Conservation (phyloP, 1,139 yeast species). For the Pichia norvegensis region DNA sequence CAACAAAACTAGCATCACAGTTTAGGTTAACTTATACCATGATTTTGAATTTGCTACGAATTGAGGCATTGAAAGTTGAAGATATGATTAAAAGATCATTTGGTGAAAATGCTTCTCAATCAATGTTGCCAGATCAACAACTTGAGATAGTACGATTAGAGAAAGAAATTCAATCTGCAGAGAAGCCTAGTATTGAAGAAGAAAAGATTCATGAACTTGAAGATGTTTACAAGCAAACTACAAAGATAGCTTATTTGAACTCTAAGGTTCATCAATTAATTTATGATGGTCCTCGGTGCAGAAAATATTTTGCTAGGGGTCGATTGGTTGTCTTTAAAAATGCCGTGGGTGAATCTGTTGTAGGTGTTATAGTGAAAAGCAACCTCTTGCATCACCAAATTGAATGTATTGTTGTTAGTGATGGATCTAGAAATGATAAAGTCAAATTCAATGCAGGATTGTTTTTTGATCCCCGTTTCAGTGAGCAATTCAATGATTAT, state of each 20-base stretch:
- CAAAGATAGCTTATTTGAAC: not conserved
- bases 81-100: constrained; percentile 96
- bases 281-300: constrained; percentile 3
- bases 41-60: constrained; percentile 85
- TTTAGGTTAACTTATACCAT: constrained; percentile 91
- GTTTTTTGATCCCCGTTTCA: constrained; percentile 22
- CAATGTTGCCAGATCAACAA: constrained; percentile 80
- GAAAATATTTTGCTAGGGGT: constrained; percentile 32
- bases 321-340: constrained; percentile 56
- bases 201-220: constrained; percentile 37
- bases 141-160: constrained; percentile 49
- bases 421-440: not conserved
- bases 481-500: constrained; percentile 16
- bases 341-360: constrained; percentile 32
- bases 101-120: constrained; percentile 84
- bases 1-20: constrained; percentile 85
- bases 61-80: constrained; percentile 89
- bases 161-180: constrained; percentile 35
- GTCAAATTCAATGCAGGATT: constrained; percentile 9
- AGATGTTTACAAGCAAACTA: constrained; percentile 31
- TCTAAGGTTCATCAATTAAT: not conserved
- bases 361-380: constrained; percentile 31
- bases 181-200: constrained; percentile 28
- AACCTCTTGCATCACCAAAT: not conserved
- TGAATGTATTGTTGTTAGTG: constrained; percentile 7